Percentiles rank a stretch among this genome's conserved stretches.
phyloP scores from a whole-genome alignment of 2,329 filamentous ascomycete genomes.

The Talaromyces marneffei region DNA sequence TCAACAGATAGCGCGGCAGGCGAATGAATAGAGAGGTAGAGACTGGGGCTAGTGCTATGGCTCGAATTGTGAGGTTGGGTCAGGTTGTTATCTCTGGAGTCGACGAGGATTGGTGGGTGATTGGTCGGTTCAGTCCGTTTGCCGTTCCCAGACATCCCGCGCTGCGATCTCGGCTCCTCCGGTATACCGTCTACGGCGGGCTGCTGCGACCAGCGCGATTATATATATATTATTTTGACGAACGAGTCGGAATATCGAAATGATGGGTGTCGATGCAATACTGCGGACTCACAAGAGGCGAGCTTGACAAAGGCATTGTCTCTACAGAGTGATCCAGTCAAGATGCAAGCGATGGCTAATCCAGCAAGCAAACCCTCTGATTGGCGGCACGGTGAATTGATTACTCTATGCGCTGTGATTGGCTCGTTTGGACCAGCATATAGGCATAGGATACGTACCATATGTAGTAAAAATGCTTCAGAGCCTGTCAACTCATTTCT shows the following conservation, averaged over 20 bases:
- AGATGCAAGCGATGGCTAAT: background rate
- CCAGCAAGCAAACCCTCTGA: background rate
- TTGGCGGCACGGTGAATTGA: background rate
- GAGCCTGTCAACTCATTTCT: background rate
- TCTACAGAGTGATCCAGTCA: background rate
- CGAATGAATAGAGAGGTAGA: background rate
- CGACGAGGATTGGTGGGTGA: background rate
- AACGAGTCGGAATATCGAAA: background rate
- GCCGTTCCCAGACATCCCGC: background rate
- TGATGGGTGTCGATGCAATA: too few relatives aligned
- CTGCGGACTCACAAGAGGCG: too few relatives aligned
- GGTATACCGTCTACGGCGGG: too few relatives aligned
- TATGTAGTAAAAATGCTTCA: constrained; percentile 3
- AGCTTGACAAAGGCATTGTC: background rate
- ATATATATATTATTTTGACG: too few relatives aligned
- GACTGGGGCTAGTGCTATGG: background rate
- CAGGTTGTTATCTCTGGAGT: constrained; percentile 4
- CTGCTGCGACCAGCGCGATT: background rate
- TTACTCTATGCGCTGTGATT: background rate
- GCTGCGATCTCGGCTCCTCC: background rate
- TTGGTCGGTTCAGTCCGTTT: background rate
- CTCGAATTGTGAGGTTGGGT: background rate
- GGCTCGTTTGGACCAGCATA: background rate
- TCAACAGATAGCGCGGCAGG: constrained; percentile 1
- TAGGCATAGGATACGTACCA: too few relatives aligned